Base-by-base conservation (phyloP, 441 rosid species). In the Erodium texanum region DNA sequence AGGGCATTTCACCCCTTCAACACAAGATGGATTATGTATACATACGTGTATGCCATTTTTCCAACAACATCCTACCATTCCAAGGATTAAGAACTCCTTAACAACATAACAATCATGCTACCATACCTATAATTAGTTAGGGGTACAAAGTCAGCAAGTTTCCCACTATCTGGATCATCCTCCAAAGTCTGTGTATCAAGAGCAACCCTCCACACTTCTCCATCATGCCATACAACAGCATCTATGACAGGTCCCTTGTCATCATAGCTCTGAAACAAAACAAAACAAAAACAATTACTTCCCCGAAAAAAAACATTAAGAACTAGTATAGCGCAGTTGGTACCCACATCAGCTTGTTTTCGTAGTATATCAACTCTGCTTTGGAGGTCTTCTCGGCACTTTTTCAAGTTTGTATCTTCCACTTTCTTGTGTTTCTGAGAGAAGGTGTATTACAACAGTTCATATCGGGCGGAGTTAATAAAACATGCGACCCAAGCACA, bases 211-310 rank as follows among this genome's bases (percentile, higher is more conserved):
- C 98, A 92, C 32, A 86, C 78, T 76, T 89, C 96, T 65, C 97
- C 99, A 75, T 94, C 98, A 76, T 94, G 84, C 99, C 99, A 94
- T 45, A 87, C 97, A 78, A 89, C 94, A 81, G 94, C 94, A 72
- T 94, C 98, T 71, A 94, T 84, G 68, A 87, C 79, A 77, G 98
- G 98, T 68, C 99, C 97, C 78, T 82, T 92, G 82, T 92, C 99
- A 78, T 92, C 93, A 76, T 89, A 92, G 78, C 75, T 83, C 99
- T 94, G 71, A 54, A 70, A 75, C 29, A 32, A 66, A 20, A 66
- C 10, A 68, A 50, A 32, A 12, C 50, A 68, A 76, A 19, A 69
- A 7, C 4, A 36, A 72, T 58, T 23, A 66, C 62, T 72, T 65
- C 67, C 22, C 41, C 3, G 66, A 43, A 36, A 70, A 24, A 72